phyloP scores from a whole-genome alignment of 1,284 basidiomycete species.

The Cryptococcus sp. region DNA sequence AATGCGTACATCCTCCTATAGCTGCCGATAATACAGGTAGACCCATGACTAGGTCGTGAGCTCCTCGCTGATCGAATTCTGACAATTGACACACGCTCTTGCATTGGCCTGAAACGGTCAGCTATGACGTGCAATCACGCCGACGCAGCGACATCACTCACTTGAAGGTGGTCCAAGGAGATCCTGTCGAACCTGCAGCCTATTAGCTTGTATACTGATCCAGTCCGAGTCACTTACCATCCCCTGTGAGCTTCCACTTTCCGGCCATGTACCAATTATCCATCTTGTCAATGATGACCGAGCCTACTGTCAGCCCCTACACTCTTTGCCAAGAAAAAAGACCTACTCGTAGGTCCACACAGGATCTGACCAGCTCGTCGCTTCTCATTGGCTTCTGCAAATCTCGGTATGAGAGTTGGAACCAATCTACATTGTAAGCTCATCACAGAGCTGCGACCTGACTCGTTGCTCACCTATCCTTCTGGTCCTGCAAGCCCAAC shows the following conservation, averaged over 20 bases:
- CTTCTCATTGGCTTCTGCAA: slow-evolving; percentile 61
- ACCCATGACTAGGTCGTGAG: slow-evolving; percentile 49
- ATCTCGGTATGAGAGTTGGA: slow-evolving; percentile 74
- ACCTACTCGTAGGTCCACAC: slow-evolving; percentile 66
- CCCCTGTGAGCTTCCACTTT: slow-evolving; percentile 87
- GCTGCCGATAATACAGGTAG: slow-evolving; percentile 64
- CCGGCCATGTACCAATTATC: slow-evolving; percentile 57
- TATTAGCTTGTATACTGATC: not conserved
- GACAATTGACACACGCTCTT: no score
- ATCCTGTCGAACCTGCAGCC: slow-evolving; percentile 62
- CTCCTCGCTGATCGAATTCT: no score
- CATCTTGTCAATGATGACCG: slow-evolving; percentile 75
- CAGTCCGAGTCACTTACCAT: slow-evolving; percentile 53
- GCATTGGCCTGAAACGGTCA: not conserved
- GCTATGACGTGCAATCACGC: slow-evolving; percentile 2
- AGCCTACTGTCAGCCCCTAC: slow-evolving; percentile 40
- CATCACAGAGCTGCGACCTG: not conserved
- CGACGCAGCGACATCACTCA: slow-evolving; percentile 6
- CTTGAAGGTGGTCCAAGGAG: slow-evolving; percentile 70
- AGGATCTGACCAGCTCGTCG: slow-evolving; percentile 63
- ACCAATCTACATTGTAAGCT: slow-evolving; percentile 47
- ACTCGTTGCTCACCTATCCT: slow-evolving; percentile 54
- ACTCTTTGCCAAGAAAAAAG: slow-evolving; percentile 15
- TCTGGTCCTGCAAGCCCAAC: slow-evolving; percentile 64
- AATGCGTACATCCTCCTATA: slow-evolving; percentile 86